Conservation (phyloP, 169 alveolate species). For the Sarcocystis neurona region DNA sequence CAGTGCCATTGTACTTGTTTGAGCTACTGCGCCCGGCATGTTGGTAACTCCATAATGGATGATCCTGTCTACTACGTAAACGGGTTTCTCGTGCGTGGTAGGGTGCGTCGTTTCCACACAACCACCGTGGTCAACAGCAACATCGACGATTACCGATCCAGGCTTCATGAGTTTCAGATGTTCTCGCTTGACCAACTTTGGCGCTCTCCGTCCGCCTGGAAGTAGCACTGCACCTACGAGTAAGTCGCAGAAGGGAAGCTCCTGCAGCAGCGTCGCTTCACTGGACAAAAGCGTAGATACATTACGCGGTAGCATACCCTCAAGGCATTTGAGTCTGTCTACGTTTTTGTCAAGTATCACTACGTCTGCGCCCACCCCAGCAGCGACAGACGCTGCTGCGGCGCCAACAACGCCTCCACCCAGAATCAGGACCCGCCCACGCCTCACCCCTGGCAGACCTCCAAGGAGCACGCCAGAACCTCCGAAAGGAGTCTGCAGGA, state of each 20-base stretch:
- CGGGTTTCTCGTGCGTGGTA: slow-evolving; percentile 56
- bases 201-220: slow-evolving; percentile 42
- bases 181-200: slow-evolving; percentile 37
- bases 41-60: slow-evolving; percentile 63
- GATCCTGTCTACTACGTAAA: slow-evolving; percentile 49
- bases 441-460: slow-evolving; percentile 64
- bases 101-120: slow-evolving; percentile 52
- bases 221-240: slow-evolving; percentile 63
- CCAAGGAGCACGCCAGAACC: slow-evolving; percentile 59
- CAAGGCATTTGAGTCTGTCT: slow-evolving; percentile 29
- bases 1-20: slow-evolving; percentile 49
- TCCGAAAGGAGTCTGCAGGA: slow-evolving; percentile 9
- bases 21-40: slow-evolving; percentile 65
- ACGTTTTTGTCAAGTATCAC: slow-evolving; percentile 44
- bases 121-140: slow-evolving; percentile 66
- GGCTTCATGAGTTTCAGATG: slow-evolving; percentile 42
- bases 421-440: slow-evolving; percentile 40
- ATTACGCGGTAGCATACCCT: slow-evolving; percentile 53
- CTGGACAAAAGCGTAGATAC: slow-evolving; percentile 19
- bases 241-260: slow-evolving; percentile 34
- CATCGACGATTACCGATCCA: slow-evolving; percentile 57
- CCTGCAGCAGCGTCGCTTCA: slow-evolving; percentile 33
- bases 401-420: slow-evolving; percentile 66
- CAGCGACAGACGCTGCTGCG: slow-evolving; percentile 55
- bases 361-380: slow-evolving; percentile 55